These are phyloP conservation scores for Lanmaoa rubissima DNA, from an alignment of 768 basidiomycete genomes.

Conservation along the genomic window DNA sequence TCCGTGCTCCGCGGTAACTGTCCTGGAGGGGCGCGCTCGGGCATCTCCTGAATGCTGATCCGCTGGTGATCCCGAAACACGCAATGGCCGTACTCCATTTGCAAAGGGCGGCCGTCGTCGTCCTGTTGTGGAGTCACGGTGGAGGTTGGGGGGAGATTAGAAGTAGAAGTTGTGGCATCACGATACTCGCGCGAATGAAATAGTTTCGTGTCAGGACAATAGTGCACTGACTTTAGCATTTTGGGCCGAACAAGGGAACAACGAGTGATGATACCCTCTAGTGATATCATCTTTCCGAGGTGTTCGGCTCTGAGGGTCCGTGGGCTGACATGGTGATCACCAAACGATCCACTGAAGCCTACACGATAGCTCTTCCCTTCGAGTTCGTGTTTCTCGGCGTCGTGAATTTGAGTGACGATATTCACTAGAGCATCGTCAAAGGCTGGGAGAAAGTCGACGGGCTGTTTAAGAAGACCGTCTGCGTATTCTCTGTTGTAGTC, in stretches of 20 bases:
- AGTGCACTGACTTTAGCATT: slow-evolving; percentile 96
- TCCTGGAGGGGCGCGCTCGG: slow-evolving; percentile 95
- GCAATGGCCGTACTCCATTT: slow-evolving; percentile 91
- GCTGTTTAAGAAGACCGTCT: slow-evolving; percentile 86
- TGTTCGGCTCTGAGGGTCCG: slow-evolving; percentile 85
- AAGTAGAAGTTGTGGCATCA: slow-evolving; percentile 85
- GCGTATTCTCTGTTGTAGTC: slow-evolving; percentile 87
- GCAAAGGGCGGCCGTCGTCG: slow-evolving; percentile 81
- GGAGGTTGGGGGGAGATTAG: slow-evolving; percentile 81
- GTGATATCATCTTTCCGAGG: slow-evolving; percentile 92
- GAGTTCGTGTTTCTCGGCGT: slow-evolving; percentile 78
- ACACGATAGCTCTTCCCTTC: slow-evolving; percentile 79
- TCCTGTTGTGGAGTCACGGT: slow-evolving; percentile 89
- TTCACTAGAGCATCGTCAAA: slow-evolving; percentile 81
- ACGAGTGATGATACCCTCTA: slow-evolving; percentile 97
- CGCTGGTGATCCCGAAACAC: slow-evolving; percentile 96
- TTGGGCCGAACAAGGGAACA: slow-evolving; percentile 98
- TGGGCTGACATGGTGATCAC: slow-evolving; percentile 97
- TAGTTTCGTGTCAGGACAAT: slow-evolving; percentile 79
- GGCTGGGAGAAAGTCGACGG: slow-evolving; percentile 82
- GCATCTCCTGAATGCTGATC: slow-evolving; percentile 99
- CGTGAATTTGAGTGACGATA: slow-evolving; percentile 71
- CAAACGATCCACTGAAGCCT: slow-evolving; percentile 94
- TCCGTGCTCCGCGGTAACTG: slow-evolving; percentile 96
- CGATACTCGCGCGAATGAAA: slow-evolving; percentile 91